Conservation (phyloP, 306 rosid genomes). For the Rosa multiflora region DNA sequence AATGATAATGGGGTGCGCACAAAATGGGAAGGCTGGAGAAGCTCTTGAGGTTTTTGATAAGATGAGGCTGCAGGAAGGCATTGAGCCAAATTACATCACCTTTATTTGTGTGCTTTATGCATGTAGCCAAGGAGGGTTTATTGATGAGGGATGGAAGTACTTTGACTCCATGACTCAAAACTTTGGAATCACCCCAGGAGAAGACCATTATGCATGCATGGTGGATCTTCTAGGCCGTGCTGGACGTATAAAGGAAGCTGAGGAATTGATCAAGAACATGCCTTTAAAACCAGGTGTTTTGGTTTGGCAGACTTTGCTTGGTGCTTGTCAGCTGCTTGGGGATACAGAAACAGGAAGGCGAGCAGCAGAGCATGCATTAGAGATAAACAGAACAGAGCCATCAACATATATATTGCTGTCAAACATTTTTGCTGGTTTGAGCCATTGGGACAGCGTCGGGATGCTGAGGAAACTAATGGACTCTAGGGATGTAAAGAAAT, state of each 20-base stretch:
- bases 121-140: slow-evolving; percentile 71
- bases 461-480: slow-evolving; percentile 66
- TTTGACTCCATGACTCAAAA: slow-evolving; percentile 56
- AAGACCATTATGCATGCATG: slow-evolving; percentile 78
- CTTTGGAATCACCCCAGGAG: slow-evolving; percentile 56
- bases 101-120: slow-evolving; percentile 74
- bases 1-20: slow-evolving; percentile 78
- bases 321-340: slow-evolving; percentile 67
- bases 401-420: slow-evolving; percentile 70
- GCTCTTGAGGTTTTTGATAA: slow-evolving; percentile 60
- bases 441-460: slow-evolving; percentile 58
- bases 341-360: slow-evolving; percentile 57
- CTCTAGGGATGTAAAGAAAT: slow-evolving; percentile 58
- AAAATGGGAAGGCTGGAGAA: slow-evolving; percentile 58
- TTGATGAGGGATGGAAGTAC: slow-evolving; percentile 59
- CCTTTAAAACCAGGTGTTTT: slow-evolving; percentile 55
- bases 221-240: slow-evolving; percentile 68
- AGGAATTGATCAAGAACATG: slow-evolving; percentile 57
- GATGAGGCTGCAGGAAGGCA: slow-evolving; percentile 47
- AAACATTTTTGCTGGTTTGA: slow-evolving; percentile 60
- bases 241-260: slow-evolving; percentile 64
- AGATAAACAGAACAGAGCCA: slow-evolving; percentile 48
- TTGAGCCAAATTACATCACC: slow-evolving; percentile 64
- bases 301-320: slow-evolving; percentile 76
- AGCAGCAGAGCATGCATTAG: slow-evolving; percentile 54